Base-by-base conservation (phyloP, 495 filamentous ascomycete species). In the Annulohypoxylon maeteangense region DNA sequence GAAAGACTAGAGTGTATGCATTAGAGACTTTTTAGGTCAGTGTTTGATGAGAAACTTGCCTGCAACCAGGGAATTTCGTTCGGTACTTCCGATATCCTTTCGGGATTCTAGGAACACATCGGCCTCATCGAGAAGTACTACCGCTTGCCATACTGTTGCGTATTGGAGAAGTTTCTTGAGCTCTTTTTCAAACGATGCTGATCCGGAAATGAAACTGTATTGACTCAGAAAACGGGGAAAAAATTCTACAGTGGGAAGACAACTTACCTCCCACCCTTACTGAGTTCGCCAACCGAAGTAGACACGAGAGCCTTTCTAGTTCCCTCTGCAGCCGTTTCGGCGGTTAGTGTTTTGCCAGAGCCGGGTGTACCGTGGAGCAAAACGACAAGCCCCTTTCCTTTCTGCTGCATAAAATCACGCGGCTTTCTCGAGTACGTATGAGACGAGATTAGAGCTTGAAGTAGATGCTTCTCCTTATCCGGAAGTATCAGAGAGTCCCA, bases 131-230 rank as follows among this genome's bases (percentile, higher is more conserved):
- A 86, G 67, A 23, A 88, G 78, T 0, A 87, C 71, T 1, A 88
- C 75, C 2, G 80, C 84, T 10, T 80, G 78, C 86, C 84, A 89
- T 20, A 71, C 78, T 3, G 78, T 81, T 23, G 85, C 78, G 34
- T 95, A 92, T 65, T 95, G 91, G 40, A 96, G 84, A 51, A 96
- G 90, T 70, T 91, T 90, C 65, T 89, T 91, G 22, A 97, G 85
- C 65, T 94, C 88, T 5, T 79, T 82, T 75, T 97, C 93, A 1
- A 97, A 55, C 78, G 64, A 23, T 2, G 55, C 59, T 0, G 72
- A 69, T 2, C 69, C 70, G 12, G 61, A 64, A 58, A 74, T 8
- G 12, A 59, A 14, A 62, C 75, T 77, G 14, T 10, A 25, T 2
- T 4, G 84, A n/a, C 86, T 84, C 44, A 71, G 44, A 8, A 12